phyloP scores from a whole-genome alignment of 2,329 filamentous ascomycete species.

The Chaetomium sp. region DNA sequence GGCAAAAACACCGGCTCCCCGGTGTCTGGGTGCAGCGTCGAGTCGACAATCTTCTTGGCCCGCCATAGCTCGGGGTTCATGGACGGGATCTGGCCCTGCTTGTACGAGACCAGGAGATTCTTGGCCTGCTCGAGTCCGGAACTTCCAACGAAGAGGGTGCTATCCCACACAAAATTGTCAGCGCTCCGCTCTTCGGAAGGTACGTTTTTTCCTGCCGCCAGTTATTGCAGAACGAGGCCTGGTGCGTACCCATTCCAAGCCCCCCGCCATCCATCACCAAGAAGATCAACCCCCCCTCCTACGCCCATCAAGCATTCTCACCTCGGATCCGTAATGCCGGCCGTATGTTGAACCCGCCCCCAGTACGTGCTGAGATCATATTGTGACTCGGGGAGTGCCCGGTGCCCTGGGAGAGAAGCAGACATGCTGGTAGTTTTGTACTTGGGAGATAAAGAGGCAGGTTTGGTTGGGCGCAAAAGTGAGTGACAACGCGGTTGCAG shows the following conservation, averaged over 20 bases:
- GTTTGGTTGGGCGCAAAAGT: neutral
- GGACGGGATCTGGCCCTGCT: conserved; percentile 66
- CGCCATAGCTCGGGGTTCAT: conserved; percentile 92
- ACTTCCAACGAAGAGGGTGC: conserved; percentile 76
- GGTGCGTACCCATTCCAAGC: too few relatives aligned
- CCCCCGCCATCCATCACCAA: neutral
- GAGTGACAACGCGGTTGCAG: neutral
- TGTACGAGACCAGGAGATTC: conserved; percentile 73
- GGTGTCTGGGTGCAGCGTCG: conserved; percentile 92
- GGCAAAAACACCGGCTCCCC: conserved; percentile 87
- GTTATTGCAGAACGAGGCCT: too few relatives aligned
- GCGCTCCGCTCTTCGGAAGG: neutral
- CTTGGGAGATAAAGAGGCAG: neutral
- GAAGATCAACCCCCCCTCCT: conserved; percentile 3
- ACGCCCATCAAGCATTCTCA: conserved; percentile 44
- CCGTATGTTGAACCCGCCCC: conserved; percentile 86
- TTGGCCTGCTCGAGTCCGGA: conserved; percentile 82
- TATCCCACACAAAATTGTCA: conserved; percentile 33
- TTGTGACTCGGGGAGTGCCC: conserved; percentile 84
- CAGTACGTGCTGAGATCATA: conserved; percentile 92
- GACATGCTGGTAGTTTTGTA: conserved; percentile 44
- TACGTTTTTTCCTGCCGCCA: too few relatives aligned
- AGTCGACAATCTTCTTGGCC: conserved; percentile 96
- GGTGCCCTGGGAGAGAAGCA: conserved; percentile 57
- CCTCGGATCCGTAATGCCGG: conserved; percentile 90